Evolutionary conservation across 1,284 basidiomycete species (phyloP), one percentile per base, ranked within the genome.

Genomic region (Ustilago tritici): DNA sequence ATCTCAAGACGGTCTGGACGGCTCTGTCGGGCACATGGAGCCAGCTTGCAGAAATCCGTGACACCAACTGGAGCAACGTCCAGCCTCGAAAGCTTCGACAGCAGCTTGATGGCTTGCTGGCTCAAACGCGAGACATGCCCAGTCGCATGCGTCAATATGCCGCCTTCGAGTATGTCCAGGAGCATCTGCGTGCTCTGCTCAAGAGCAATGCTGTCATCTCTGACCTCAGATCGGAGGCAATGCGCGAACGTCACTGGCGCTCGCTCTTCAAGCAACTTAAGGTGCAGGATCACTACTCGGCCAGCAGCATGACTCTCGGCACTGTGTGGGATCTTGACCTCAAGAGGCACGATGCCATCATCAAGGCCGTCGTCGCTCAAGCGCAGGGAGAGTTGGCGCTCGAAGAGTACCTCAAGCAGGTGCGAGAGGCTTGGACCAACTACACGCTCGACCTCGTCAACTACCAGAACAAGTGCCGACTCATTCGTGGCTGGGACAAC

Each of bases 81-180:
- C 83, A 96, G 84, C 93, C 97, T 19, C 91, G 97, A 81, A 98
- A 98, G 88, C 87, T 99, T 67, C 92, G 97, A 77, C 94, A 96
- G 84, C 93, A 95, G 80, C 92, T 99, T 66, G 97, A 99, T 82
- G 91, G 90, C 4, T 89, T 99, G 61, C 87, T 99, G 60, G 90
- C 90, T 32, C 95, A 94, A 36, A 98, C 95, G 19, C 95, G 95
- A 87, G 96, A 98, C 59, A 96, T 99, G 95, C 97, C 97, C 0
- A 97, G 94, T 56, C 90, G 95, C 65, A 99, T 99, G 97, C 91
- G 97, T 69, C 97, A 99, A 86, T 99, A 99, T 86, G 94, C 95
- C 10, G 97, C 97, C 0, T 99, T 98, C 84, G 97, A 99, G 88
- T 96, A 94, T 85, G 95, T 99, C 3, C 96, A 98, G 84, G 96